Evolutionary conservation across 2,329 filamentous ascomycete genomes (phyloP).

Genomic region (Leptographium galeiforme): DNA sequence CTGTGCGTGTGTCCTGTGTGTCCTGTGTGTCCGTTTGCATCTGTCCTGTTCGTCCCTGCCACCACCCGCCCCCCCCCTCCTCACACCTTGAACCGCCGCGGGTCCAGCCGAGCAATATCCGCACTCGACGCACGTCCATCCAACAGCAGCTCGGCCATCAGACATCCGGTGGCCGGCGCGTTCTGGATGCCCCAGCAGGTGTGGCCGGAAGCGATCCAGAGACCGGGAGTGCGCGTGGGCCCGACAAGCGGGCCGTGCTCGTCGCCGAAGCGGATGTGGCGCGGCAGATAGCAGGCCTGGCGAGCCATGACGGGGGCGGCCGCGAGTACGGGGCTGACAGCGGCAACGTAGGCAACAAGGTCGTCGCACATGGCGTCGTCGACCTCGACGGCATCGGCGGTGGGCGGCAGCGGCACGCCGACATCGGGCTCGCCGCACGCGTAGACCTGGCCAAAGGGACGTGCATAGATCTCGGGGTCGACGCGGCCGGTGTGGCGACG

Average conservation of each 20-base stretch:
- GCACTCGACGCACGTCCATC: constrained; percentile 59
- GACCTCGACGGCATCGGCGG: constrained; percentile 60
- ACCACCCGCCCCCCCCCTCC: neutral
- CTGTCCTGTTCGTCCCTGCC: neutral
- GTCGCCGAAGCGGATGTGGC: constrained; percentile 48
- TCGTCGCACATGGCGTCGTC: constrained; percentile 73
- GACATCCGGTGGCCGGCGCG: constrained; percentile 70
- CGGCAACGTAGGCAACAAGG: constrained; percentile 63
- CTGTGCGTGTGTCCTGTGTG: too few species aligned
- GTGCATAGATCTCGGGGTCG: constrained; percentile 85
- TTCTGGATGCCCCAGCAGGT: constrained; percentile 99
- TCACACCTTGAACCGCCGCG: constrained; percentile 45
- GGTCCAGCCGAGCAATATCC: constrained; percentile 52
- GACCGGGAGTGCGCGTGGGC: constrained; percentile 53
- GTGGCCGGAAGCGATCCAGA: constrained; percentile 79
- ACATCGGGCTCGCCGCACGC: constrained; percentile 83
- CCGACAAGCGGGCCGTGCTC: constrained; percentile 64
- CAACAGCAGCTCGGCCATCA: constrained; percentile 68
- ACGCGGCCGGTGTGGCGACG: constrained; percentile 48
- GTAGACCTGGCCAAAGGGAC: constrained; percentile 81
- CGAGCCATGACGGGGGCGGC: constrained; percentile 55
- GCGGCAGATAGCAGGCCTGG: constrained; percentile 90
- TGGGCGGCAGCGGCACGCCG: constrained; percentile 58
- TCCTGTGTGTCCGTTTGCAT: too few species aligned
- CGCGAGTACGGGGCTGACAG: constrained; percentile 52